Base-by-base conservation (phyloP, 257 asterid species). In the Leonotis leonurus region DNA sequence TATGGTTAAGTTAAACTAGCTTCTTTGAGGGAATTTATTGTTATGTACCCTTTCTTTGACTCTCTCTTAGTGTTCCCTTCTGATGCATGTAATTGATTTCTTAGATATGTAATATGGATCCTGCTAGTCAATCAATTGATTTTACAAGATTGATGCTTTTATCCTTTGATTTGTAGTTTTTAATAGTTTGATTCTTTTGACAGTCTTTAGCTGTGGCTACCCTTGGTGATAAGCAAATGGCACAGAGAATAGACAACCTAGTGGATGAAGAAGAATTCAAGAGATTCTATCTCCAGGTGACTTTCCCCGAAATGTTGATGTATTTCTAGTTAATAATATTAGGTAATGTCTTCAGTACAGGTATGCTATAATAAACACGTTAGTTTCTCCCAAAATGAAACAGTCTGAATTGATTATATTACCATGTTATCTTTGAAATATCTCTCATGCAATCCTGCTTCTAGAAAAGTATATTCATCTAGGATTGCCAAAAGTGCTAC, bases 251-350 rank as follows among this genome's bases (percentile, higher is more conserved):
- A 63, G 99, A 92, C 81, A 89, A 86, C 78, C 93, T 92, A 60
- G 84, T 92, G 39, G 97, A 92, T 77, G 96, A 89, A 13, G 99
- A 89, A 55, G 99, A 92, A 64, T 87, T 76, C 83, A 92, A 92
- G 85, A 86, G 96, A 76, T 92, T 92, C 83, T 92, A 92, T 82
- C 95, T 92, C 71, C 98, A 90, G 98, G 98, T 90, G 75, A 66
- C 64, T 17, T 57, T 71, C 22, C 16, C 45, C 22, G 48, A 59
- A 64, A 46, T 21, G 13, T 56, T 20, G 40, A n/a, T 67, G 44
- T 46, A 14, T 53, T 33, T 67, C 64, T 44, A 5, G 49, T 53
- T 46, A 69, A 54, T 64, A 20, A 56, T 53, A 24, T 64, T 69
- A 58, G 16, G 3, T 20, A 18, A 10, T 35, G 27, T 14, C 59